These are phyloP conservation scores for Aspergillus aculeatus DNA, from an alignment of 2,329 filamentous ascomycete genomes.

Conservation along the genomic window DNA sequence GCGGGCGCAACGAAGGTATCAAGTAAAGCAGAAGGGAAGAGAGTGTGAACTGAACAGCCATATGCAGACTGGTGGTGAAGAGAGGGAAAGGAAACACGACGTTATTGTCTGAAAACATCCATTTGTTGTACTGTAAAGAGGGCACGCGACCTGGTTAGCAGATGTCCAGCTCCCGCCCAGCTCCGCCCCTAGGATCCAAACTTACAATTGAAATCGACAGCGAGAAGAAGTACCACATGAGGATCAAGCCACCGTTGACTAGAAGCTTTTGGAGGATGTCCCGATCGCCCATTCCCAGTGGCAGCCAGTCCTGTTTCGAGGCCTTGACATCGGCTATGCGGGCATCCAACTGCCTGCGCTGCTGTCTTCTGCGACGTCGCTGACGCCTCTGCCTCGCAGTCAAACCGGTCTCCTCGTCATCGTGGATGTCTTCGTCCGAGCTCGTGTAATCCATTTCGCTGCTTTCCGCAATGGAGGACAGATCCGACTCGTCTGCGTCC, in stretches of 20 bases:
- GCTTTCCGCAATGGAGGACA: slow-evolving; percentile 45
- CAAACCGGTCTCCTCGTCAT: slow-evolving; percentile 87
- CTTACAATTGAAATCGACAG: slow-evolving; percentile 86
- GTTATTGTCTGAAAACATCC: slow-evolving; percentile 90
- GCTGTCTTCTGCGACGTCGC: slow-evolving; percentile 65
- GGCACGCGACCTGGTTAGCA: neutral
- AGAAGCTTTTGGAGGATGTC: slow-evolving; percentile 67
- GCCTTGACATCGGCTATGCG: slow-evolving; percentile 62
- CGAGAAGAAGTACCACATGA: slow-evolving; percentile 88
- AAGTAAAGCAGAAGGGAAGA: slow-evolving; percentile 75
- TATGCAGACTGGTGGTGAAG: slow-evolving; percentile 92
- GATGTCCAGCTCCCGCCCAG: neutral
- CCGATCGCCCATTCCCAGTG: slow-evolving; percentile 64
- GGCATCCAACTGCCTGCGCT: slow-evolving; percentile 68
- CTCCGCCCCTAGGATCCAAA: slow-evolving; percentile 25
- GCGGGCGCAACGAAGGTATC: slow-evolving; percentile 77
- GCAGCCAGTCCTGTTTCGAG: slow-evolving; percentile 66
- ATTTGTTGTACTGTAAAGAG: slow-evolving; percentile 83
- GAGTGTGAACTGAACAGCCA: slow-evolving; percentile 88
- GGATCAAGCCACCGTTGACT: slow-evolving; percentile 78
- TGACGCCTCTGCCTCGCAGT: slow-evolving; percentile 67
- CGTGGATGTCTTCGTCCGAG: slow-evolving; percentile 71
- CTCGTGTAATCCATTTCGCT: slow-evolving; percentile 59
- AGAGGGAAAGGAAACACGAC: slow-evolving; percentile 92
- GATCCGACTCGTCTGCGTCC: slow-evolving; percentile 40